Evolutionary conservation across 2,329 filamentous ascomycete species (phyloP).

Genomic region (Alternaria sp.): DNA sequence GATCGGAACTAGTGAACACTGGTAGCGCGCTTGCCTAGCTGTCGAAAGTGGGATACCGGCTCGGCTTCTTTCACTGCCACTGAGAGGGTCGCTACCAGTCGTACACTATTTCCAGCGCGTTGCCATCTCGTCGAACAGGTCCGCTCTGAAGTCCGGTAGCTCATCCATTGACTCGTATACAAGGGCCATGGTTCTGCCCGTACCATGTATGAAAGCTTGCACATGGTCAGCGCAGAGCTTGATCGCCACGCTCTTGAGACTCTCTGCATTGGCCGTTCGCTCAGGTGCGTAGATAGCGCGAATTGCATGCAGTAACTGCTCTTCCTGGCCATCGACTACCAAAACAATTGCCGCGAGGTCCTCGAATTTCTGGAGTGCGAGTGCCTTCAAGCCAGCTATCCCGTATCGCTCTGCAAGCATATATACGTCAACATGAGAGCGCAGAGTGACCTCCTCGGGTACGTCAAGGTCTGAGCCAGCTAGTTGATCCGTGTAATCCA

Average conservation of each 20-base stretch:
- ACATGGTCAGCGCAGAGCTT: constrained; percentile 40
- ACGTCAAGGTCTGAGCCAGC: constrained; percentile 21
- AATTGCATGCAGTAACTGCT: constrained; percentile 31
- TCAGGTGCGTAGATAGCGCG: constrained; percentile 34
- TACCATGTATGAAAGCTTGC: constrained; percentile 35
- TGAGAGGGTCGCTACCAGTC: neutral
- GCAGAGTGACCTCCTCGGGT: constrained; percentile 29
- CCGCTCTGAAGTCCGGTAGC: constrained; percentile 37
- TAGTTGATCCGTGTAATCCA: constrained; percentile 37
- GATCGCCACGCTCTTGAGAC: constrained; percentile 26
- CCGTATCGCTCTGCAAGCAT: constrained; percentile 39
- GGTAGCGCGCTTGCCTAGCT: neutral
- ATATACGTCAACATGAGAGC: constrained; percentile 37
- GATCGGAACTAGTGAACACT: neutral
- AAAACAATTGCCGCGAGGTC: constrained; percentile 27
- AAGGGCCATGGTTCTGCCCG: constrained; percentile 31
- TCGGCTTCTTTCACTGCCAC: neutral
- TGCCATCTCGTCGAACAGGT: constrained; percentile 39
- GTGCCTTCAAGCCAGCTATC: constrained; percentile 30
- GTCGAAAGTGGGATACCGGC: neutral
- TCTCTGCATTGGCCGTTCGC: constrained; percentile 28
- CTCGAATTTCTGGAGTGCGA: constrained; percentile 38
- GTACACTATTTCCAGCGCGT: constrained; percentile 28
- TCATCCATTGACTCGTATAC: constrained; percentile 39
- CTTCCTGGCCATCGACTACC: constrained; percentile 30